phyloP scores from a whole-genome alignment of 345 rosid species.

The Raphanus sativus region DNA sequence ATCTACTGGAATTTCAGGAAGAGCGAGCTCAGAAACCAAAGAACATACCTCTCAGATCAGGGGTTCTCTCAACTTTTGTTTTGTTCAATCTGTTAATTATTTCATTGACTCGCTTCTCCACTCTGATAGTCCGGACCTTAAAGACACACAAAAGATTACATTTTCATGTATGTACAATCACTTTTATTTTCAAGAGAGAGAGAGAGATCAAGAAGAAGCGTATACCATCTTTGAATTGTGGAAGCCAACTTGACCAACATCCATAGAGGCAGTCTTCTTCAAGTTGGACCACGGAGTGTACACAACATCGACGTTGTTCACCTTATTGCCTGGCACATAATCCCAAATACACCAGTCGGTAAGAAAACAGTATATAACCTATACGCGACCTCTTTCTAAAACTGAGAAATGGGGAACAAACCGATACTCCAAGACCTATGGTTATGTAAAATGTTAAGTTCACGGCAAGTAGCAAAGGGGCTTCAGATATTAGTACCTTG shows the following conservation, averaged over 20 bases:
- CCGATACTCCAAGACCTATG: constrained; percentile 24
- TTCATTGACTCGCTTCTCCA: constrained; percentile 92
- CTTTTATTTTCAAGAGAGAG: not conserved
- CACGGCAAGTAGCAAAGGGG: not conserved
- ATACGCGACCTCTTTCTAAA: constrained; percentile 35
- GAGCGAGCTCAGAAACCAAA: not conserved
- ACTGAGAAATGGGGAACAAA: constrained; percentile 28
- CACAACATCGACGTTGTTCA: constrained; percentile 90
- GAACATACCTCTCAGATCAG: constrained; percentile 82
- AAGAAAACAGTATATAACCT: not conserved
- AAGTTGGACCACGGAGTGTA: constrained; percentile 96
- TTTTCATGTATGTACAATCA: constrained; percentile 9
- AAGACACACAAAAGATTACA: too few relatives aligned
- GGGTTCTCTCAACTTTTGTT: constrained; percentile 85
- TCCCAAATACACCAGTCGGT: too few relatives aligned
- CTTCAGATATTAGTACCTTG: constrained; percentile 57
- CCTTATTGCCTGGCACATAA: constrained; percentile 75
- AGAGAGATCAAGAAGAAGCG: constrained; percentile 9
- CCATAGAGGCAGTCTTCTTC: constrained; percentile 97
- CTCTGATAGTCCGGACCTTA: constrained; percentile 86
- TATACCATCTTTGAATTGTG: constrained; percentile 84
- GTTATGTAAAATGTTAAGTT: constrained; percentile 17
- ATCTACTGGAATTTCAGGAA: not conserved
- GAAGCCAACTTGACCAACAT: constrained; percentile 99
- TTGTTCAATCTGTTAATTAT: constrained; percentile 88